Conservation (phyloP, 2,329 filamentous ascomycete genomes). For the Cryoendolithus antarcticus region DNA sequence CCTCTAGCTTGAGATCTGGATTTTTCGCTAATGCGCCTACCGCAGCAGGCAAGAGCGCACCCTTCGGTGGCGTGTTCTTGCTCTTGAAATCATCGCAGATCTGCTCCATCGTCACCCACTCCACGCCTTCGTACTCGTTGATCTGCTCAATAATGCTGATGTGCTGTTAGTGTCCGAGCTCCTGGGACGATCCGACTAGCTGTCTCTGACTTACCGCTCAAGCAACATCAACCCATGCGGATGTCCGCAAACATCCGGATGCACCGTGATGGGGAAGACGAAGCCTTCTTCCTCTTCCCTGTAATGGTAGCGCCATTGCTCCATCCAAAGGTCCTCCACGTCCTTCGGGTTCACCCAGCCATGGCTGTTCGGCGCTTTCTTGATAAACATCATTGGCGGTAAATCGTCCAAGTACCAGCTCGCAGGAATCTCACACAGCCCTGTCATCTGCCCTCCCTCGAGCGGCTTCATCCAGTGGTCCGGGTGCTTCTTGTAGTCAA, state of each 20-base stretch:
- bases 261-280: conserved; percentile 65
- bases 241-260: conserved; percentile 59
- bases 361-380: conserved; percentile 51
- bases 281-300: conserved; percentile 60
- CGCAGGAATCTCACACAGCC: conserved; percentile 54
- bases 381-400: conserved; percentile 63
- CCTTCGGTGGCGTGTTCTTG: conserved; percentile 45
- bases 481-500: conserved; percentile 51
- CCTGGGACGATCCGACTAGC: too few species aligned
- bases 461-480: conserved; percentile 57
- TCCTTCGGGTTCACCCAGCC: conserved; percentile 46
- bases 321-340: conserved; percentile 53
- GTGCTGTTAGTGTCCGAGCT: not conserved
- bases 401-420: conserved; percentile 50
- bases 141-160: conserved; percentile 55
- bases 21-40: conserved; percentile 41
- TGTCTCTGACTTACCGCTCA: conserved; percentile 49
- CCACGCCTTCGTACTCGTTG: conserved; percentile 49
- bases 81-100: conserved; percentile 63
- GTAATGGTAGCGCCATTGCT: conserved; percentile 64
- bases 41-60: conserved; percentile 49
- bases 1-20: conserved; percentile 19
- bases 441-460: conserved; percentile 45
- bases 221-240: conserved; percentile 65
- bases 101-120: conserved; percentile 58